phyloP scores from a whole-genome alignment of 805 yeast species.

The Ogataea pignaliae region DNA sequence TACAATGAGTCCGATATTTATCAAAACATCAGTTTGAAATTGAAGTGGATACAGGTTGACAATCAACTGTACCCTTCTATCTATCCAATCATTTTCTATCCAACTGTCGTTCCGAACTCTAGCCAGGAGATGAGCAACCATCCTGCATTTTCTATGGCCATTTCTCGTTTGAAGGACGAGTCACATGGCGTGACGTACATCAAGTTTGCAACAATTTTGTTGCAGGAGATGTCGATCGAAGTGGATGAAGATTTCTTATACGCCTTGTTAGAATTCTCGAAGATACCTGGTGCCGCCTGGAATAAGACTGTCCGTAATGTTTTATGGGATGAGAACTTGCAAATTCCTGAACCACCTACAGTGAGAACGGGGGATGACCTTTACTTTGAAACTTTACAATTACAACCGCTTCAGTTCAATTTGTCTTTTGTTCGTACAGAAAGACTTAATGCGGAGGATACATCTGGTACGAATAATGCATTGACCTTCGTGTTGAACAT shows the following conservation, averaged over 20 bases:
- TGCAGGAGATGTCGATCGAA: slow-evolving; percentile 90
- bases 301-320: slow-evolving; percentile 33
- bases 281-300: slow-evolving; percentile 83
- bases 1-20: slow-evolving; percentile 82
- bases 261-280: slow-evolving; percentile 74
- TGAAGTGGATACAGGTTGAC: slow-evolving; percentile 94
- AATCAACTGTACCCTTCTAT: slow-evolving; percentile 86
- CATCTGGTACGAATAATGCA: slow-evolving; percentile 54
- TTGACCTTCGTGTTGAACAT: slow-evolving; percentile 77
- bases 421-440: slow-evolving; percentile 90
- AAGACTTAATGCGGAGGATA: slow-evolving; percentile 58
- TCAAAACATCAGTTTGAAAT: slow-evolving; percentile 71
- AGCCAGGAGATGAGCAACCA: slow-evolving; percentile 80
- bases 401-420: slow-evolving; percentile 88
- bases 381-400: slow-evolving; percentile 86
- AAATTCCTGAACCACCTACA: slow-evolving; percentile 65
- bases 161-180: slow-evolving; percentile 82
- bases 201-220: slow-evolving; percentile 82
- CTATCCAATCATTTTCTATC: slow-evolving; percentile 84
- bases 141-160: slow-evolving; percentile 84
- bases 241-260: slow-evolving; percentile 90
- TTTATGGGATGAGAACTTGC: slow-evolving; percentile 58
- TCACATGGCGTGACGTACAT: slow-evolving; percentile 85
- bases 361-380: slow-evolving; percentile 57
- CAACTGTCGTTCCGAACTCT: slow-evolving; percentile 83